Percentiles rank a stretch among this genome's conserved stretches.
phyloP scores from a whole-genome alignment of 768 basidiomycete species.

The Hysterangium stoloniferum region DNA sequence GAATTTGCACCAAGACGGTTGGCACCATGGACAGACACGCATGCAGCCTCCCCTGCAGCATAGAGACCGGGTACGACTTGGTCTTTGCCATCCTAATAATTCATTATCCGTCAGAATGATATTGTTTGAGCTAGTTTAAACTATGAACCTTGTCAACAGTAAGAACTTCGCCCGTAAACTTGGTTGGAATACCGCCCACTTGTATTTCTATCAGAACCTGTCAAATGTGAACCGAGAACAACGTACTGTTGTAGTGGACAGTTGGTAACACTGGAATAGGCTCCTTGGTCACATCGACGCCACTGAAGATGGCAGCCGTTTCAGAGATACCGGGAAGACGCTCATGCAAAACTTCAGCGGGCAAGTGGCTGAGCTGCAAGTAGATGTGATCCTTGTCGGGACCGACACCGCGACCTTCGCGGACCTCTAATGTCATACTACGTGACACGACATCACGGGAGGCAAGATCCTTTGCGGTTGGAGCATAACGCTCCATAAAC shows the following conservation, averaged over 20 bases:
- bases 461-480: slow-evolving; percentile 98
- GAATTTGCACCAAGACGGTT: slow-evolving; percentile 99
- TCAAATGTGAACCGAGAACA: not conserved
- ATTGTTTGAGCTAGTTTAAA: not conserved
- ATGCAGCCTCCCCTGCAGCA: slow-evolving; percentile 98
- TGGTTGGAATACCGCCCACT: slow-evolving; percentile 99
- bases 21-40: slow-evolving; percentile 97
- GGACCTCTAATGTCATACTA: slow-evolving; percentile 97
- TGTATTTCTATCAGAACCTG: slow-evolving; percentile 16
- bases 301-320: slow-evolving; percentile 97
- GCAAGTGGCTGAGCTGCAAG: slow-evolving; percentile 94
- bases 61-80: slow-evolving; percentile 93
- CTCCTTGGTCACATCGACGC: slow-evolving; percentile 99
- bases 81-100: slow-evolving; percentile 71
- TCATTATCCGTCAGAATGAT: slow-evolving; percentile 12
- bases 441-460: slow-evolving; percentile 99
- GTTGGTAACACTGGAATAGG: slow-evolving; percentile 98
- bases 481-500: slow-evolving; percentile 99
- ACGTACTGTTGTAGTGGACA: slow-evolving; percentile 96
- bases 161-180: slow-evolving; percentile 94
- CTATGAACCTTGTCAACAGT: slow-evolving; percentile 58
- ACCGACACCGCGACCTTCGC: slow-evolving; percentile 98
- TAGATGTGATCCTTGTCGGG: slow-evolving; percentile 97
- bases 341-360: slow-evolving; percentile 91
- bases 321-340: slow-evolving; percentile 98